A percentile compares a stretch with the other conserved stretches of the same genome.
These are phyloP conservation scores for Xylaria scruposa DNA, from an alignment of 495 filamentous ascomycete species.

Conservation along the genomic window DNA sequence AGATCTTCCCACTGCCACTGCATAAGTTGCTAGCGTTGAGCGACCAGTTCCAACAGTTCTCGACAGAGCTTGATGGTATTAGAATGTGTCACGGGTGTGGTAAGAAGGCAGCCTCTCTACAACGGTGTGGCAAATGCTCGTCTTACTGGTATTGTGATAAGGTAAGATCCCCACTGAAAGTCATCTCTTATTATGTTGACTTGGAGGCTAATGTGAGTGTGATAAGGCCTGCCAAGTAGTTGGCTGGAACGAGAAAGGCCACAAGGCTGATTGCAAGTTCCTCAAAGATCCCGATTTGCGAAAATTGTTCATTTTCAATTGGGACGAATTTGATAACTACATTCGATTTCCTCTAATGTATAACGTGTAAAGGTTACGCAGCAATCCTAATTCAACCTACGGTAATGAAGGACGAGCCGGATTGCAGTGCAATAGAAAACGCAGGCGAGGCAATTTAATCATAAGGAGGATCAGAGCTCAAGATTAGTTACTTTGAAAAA, in stretches of 20 bases:
- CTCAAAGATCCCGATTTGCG: constrained; percentile 45
- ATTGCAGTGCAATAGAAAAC: neutral
- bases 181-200: constrained; percentile 27
- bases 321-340: constrained; percentile 41
- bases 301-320: constrained; percentile 40
- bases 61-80: constrained; percentile 31
- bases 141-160: constrained; percentile 44
- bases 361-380: neutral
- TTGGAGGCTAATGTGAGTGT: constrained; percentile 34
- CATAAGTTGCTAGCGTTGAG: constrained; percentile 38
- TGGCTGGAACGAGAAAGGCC: constrained; percentile 45
- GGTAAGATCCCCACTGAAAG: constrained; percentile 32
- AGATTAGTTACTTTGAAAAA: too few relatives aligned
- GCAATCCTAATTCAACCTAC: too few relatives aligned
- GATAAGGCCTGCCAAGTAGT: constrained; percentile 33
- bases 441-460: too few relatives aligned
- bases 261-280: constrained; percentile 46
- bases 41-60: constrained; percentile 41
- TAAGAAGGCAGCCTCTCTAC: constrained; percentile 34
- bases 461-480: too few relatives aligned
- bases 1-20: constrained; percentile 44
- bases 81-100: constrained; percentile 38
- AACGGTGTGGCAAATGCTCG: constrained; percentile 36
- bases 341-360: constrained; percentile 40
- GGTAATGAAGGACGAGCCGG: neutral